A percentile compares a stretch with the other conserved stretches of the same genome.
These are phyloP conservation scores for Candida nitratophila DNA, from an alignment of 805 yeast species.

Conservation along the genomic window DNA sequence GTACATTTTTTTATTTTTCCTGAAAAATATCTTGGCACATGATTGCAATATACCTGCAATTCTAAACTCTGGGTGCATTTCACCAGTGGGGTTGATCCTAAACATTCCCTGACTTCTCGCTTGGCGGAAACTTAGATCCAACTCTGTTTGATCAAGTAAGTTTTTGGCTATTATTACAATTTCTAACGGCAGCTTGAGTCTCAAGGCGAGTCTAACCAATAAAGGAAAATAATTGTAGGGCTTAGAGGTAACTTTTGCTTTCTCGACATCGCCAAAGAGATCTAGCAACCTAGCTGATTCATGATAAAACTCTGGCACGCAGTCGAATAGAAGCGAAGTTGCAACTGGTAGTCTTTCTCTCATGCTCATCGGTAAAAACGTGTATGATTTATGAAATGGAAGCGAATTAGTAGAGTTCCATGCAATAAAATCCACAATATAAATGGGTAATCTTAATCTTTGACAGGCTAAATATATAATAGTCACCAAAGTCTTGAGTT, in stretches of 20 bases:
- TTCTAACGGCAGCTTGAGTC: slow-evolving; percentile 44
- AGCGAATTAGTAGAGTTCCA: slow-evolving; percentile 36
- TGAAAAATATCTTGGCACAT: slow-evolving; percentile 27
- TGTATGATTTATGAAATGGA: slow-evolving; percentile 29
- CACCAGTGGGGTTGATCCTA: too few species aligned
- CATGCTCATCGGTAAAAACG: neutral
- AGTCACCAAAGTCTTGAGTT: slow-evolving; percentile 5
- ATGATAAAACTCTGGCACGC: neutral
- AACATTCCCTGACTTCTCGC: too few species aligned
- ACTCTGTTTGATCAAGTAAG: slow-evolving; percentile 13
- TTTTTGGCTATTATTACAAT: slow-evolving; percentile 31
- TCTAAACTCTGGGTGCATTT: slow-evolving; percentile 31
- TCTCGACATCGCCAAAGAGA: neutral
- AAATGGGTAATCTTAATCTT: slow-evolving; percentile 42
- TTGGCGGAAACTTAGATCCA: slow-evolving; percentile 11
- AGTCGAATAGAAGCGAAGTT: neutral
- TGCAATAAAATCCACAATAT: slow-evolving; percentile 38
- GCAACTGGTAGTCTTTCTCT: neutral
- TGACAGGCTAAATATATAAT: slow-evolving; percentile 46
- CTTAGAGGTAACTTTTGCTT: neutral
- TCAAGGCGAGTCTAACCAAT: slow-evolving; percentile 33
- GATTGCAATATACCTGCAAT: slow-evolving; percentile 27
- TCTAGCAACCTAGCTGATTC: neutral
- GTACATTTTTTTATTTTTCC: slow-evolving; percentile 11
- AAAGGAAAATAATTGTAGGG: slow-evolving; percentile 28